A percentile compares a stretch with the other conserved stretches of the same genome.
Conservation (phyloP, 2,329 filamentous ascomycete species). For the Aschersonia sp. region DNA sequence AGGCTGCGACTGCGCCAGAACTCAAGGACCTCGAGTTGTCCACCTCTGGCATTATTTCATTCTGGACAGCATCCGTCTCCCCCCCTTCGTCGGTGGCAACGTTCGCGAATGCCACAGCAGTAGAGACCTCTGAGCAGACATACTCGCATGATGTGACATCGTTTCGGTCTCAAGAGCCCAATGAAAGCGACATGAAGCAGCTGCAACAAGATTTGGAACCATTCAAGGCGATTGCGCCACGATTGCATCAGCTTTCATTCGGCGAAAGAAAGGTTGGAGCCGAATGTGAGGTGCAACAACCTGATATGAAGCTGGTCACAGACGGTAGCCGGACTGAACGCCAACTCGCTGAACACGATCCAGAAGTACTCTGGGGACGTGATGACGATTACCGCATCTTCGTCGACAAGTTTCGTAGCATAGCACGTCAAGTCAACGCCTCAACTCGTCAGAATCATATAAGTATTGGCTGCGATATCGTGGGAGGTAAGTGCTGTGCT, state of each 20-base stretch:
- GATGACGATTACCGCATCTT: conserved; percentile 12
- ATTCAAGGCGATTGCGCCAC: conserved; percentile 11
- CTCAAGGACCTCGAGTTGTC: conserved; percentile 11
- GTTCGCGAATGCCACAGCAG: conserved; percentile 11
- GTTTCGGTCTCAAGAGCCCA: conserved; percentile 4
- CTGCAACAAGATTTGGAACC: conserved; percentile 13
- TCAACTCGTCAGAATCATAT: conserved; percentile 9
- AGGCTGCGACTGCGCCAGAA: conserved; percentile 7
- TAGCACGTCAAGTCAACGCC: conserved; percentile 6
- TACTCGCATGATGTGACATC: conserved; percentile 2
- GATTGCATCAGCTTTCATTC: conserved; percentile 11
- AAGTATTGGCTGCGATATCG: conserved; percentile 7
- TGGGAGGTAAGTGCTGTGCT: conserved; percentile 4
- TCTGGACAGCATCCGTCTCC: conserved; percentile 11
- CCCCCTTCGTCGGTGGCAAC: conserved; percentile 10
- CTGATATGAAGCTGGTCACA: conserved; percentile 10
- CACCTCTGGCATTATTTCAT: conserved; percentile 13
- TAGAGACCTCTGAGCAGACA: conserved; percentile 9
- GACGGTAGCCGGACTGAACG: conserved; percentile 11
- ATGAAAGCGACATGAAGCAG: conserved; percentile 10
- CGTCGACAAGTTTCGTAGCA: conserved; percentile 9
- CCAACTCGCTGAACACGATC: conserved; percentile 9
- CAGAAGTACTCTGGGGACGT: conserved; percentile 11
- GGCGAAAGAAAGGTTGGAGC: conserved; percentile 10
- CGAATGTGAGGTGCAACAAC: conserved; percentile 11